Evolutionary conservation across 2,329 filamentous ascomycete species (phyloP).

Genomic region (Allantophomopsis lycopodina): DNA sequence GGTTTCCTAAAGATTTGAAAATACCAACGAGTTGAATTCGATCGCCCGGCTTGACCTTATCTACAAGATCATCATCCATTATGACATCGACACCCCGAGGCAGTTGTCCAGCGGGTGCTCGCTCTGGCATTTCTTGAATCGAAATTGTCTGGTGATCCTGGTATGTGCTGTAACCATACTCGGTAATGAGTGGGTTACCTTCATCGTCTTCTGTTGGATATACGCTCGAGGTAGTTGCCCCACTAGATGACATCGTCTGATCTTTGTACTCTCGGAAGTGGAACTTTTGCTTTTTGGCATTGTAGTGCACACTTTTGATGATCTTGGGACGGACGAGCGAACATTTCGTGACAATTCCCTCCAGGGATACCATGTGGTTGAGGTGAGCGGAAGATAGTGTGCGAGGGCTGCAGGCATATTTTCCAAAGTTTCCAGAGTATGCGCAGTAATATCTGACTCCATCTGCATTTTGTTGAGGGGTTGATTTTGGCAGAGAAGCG

Average conservation of each 20-base stretch:
- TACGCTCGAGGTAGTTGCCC: conserved; percentile 76
- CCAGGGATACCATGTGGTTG: conserved; percentile 93
- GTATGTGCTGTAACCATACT: conserved; percentile 93
- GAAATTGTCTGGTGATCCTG: conserved; percentile 95
- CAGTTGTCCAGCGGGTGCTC: conserved; percentile 87
- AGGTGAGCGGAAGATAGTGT: conserved; percentile 81
- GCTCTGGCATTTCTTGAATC: conserved; percentile 98
- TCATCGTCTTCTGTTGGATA: conserved; percentile 91
- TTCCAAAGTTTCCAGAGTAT: conserved; percentile 91
- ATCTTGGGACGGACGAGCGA: conserved; percentile 93
- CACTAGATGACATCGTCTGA: conserved; percentile 89
- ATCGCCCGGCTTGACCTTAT: conserved; percentile 89
- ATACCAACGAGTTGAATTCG: conserved; percentile 94
- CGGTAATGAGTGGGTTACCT: conserved; percentile 81
- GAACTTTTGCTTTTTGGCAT: conserved; percentile 75
- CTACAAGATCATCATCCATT: conserved; percentile 90
- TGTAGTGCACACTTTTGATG: conserved; percentile 97
- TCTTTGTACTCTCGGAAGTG: conserved; percentile 85
- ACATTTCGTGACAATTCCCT: conserved; percentile 94
- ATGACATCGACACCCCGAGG: conserved; percentile 94
- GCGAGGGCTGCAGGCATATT: conserved; percentile 87
- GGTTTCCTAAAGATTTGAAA: conserved; percentile 85
- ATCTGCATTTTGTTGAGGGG: conserved; percentile 60
- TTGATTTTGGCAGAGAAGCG: conserved; percentile 61
- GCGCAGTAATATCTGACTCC: conserved; percentile 91